Evolutionary conservation across 2,329 filamentous ascomycete species (phyloP), one percentile per base, ranked within the genome.

Genomic region (Paraphaeosphaeria sporulosa): DNA sequence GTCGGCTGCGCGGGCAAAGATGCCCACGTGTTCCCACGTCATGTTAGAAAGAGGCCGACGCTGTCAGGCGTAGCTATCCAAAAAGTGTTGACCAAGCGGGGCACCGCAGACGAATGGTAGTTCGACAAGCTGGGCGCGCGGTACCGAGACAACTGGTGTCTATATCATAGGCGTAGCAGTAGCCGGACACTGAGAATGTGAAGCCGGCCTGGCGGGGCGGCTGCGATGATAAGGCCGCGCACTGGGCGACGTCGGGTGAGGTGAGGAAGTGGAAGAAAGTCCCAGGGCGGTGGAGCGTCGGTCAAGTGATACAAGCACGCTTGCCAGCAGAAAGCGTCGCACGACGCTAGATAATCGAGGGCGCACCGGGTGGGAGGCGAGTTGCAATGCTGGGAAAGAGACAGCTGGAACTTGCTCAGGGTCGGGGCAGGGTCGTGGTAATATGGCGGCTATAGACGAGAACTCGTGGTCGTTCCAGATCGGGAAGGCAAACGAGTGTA

Each of bases 301-400:
- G 55, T 62, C 68, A 66, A 61, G 71, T 75, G 62, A 68, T 65
- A 72, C 72, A 67, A 52, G 61, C 64, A 71, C 64, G 71, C 70
- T 69, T 66, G 68, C 64, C 57, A 62, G 57, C 61, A 59, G 57
- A 40, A 57, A 36, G 57, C 3, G 73, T 76, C 19, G 67, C 61
- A 72, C 73, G 55, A 60, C 60, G 68, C 73, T 74, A 76, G 74
- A 71, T 55, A 70, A 73, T 64, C 51, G 68, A 65, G 64, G 60
- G 58, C 61, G 59, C 54, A 60, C 60, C 55, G 65, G 59, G 44
- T 55, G 63, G 61, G 56, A 61, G 58, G 56, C 58, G 60, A 58
- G 56, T 25, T 57, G 60, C 52, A 43, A 38, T 25, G 53, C 38
- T 60, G 48, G 60, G 63, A 51, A 60, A 50, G 61, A 62, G 56